Base-by-base conservation (phyloP, 192 early-diverging fungal species). In the Podila epicladia region DNA sequence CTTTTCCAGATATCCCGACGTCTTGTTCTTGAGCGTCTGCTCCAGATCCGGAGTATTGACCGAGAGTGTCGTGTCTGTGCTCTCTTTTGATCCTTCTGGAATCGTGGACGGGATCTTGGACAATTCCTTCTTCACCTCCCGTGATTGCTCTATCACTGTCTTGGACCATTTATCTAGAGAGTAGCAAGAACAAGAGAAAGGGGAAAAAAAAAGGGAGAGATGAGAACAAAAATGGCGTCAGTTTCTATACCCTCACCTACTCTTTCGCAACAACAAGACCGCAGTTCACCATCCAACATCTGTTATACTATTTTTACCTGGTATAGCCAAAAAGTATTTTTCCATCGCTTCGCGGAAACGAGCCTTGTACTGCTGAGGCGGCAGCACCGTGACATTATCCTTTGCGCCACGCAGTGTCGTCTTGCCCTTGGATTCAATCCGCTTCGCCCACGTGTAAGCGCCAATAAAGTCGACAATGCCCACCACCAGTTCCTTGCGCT, bases 401-500 rank as follows among this genome's bases (percentile, higher is more conserved):
- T 92, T 92, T 35, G 92, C 90, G 8, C 93, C 93, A 22, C 85
- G 77, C 15, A 94, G 73, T 9, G 91, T 89, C 9, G 87, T 86
- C 78, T 94, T 94, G 37, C 89, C 88, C 48, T 82, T 87, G 53
- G 85, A 91, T 83, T 99, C 97, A 20, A 99, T 87, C 73, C 95
- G 93, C 85, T 99, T 99, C 85, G 97, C 96, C 95, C 96, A 99
- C 0, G 97, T 99, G 66, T 94, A 99, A 5, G 96, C 94, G 31
- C 97, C 92, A 83, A 98, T 97, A 82, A 95, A 99, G 82, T 99
- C 97, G 20, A 79, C 74, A 50, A 85, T 76, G 13, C 97, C 97
- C 28, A 96, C 92, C 37, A 96, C 92, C 26, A 99, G 84, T 72
- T 99, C 95, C 38, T 94, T 89, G 24, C 83, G 89, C 32, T 92